Conservation (phyloP, 805 yeast genomes). For the Myxozyma melibiosi region DNA sequence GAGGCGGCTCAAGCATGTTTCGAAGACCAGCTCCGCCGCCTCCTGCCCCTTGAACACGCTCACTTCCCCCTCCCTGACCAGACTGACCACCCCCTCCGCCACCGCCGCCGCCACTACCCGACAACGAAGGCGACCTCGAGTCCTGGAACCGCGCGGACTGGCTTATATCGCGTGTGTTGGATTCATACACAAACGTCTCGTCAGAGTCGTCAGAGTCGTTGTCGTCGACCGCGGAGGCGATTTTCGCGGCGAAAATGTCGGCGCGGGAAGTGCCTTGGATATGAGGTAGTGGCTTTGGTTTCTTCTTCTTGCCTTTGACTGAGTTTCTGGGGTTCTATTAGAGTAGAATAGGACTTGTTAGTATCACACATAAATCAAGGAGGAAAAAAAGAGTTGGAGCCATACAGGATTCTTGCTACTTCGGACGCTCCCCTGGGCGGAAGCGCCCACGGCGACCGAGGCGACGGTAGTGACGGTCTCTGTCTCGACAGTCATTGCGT, state of each 20-base stretch:
- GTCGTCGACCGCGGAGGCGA: conserved; percentile 93
- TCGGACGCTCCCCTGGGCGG: conserved; percentile 28
- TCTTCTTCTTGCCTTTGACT: conserved; percentile 23
- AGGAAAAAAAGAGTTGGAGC: neutral
- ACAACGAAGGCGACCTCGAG: neutral
- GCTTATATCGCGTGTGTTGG: conserved; percentile 37
- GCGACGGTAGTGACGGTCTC: conserved; percentile 60
- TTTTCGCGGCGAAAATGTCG: conserved; percentile 90
- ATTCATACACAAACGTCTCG: conserved; percentile 95
- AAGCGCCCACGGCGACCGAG: conserved; percentile 40
- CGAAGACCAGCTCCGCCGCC: neutral
- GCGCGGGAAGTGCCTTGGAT: conserved; percentile 59
- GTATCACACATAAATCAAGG: neutral
- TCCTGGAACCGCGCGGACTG: conserved; percentile 13
- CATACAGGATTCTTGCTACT: conserved; percentile 23
- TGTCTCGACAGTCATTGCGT: conserved; percentile 58
- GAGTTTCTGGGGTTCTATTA: conserved; percentile 9
- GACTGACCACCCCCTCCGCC: conserved; percentile 2
- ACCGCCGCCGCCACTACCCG: neutral
- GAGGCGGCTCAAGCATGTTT: neutral
- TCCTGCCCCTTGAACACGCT: neutral
- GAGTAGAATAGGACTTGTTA: neutral
- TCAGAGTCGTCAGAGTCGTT: conserved; percentile 85
- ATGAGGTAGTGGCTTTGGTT: conserved; percentile 11
- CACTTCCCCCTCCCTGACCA: too few relatives aligned